These are phyloP conservation scores for Anisogramma anomala DNA, from an alignment of 2,329 filamentous ascomycete genomes.

Conservation along the genomic window DNA sequence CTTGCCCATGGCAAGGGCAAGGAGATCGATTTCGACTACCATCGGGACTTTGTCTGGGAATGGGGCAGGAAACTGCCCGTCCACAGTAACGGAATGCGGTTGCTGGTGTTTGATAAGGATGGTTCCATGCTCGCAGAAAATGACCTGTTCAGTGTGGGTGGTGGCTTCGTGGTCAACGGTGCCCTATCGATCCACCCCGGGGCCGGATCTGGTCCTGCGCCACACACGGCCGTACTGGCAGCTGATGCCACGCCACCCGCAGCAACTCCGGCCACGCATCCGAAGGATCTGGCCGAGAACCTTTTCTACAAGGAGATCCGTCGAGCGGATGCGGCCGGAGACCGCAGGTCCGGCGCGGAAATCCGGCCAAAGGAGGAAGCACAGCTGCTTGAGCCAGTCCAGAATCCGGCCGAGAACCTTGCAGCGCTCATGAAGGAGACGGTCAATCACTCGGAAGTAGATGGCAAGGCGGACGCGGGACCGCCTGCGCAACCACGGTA, in stretches of 20 bases:
- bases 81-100: conserved; percentile 41
- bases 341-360: conserved; percentile 33
- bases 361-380: conserved; percentile 26
- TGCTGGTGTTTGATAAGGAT: conserved; percentile 37
- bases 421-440: conserved; percentile 10
- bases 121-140: conserved; percentile 36
- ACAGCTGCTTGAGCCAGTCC: neutral
- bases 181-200: conserved; percentile 31
- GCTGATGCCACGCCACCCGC: conserved; percentile 1
- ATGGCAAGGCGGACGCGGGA: conserved; percentile 5
- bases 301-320: conserved; percentile 41
- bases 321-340: conserved; percentile 33
- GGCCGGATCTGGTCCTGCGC: neutral
- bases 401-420: conserved; percentile 11
- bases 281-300: conserved; percentile 38
- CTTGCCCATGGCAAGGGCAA: conserved; percentile 29
- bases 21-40: conserved; percentile 38
- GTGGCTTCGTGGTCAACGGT: conserved; percentile 41
- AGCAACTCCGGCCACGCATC: conserved; percentile 21
- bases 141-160: conserved; percentile 40
- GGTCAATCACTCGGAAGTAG: conserved; percentile 12
- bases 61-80: conserved; percentile 39
- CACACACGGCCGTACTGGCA: conserved; percentile 15
- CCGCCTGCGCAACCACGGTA: conserved; percentile 28
- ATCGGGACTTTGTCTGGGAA: conserved; percentile 38